These are phyloP conservation scores for Metarhizium humberi DNA, from an alignment of 2,329 filamentous ascomycete species.

Conservation along the genomic window DNA sequence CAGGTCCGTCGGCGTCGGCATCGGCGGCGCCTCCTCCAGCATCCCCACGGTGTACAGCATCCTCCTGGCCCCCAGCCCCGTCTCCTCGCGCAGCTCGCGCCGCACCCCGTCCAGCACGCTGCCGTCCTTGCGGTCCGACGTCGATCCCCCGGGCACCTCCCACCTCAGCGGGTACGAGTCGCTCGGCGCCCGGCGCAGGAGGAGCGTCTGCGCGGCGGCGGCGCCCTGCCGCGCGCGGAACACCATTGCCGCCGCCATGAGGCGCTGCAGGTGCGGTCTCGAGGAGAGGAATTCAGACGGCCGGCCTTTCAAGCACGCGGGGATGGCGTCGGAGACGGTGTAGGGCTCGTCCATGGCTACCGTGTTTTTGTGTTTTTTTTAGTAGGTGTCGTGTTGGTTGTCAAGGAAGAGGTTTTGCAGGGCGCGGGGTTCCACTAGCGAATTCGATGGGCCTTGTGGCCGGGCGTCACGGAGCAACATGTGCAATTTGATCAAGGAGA, in stretches of 20 bases:
- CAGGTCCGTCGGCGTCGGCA: background rate
- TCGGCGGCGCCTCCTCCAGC: background rate
- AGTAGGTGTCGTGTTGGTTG: too few species aligned
- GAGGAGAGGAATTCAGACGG: conserved; percentile 7
- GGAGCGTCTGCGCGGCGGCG: background rate
- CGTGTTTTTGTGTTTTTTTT: background rate
- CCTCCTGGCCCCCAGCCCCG: conserved; percentile 23
- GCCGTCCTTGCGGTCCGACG: conserved; percentile 30
- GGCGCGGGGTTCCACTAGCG: too few species aligned
- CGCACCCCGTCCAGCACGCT: conserved; percentile 30
- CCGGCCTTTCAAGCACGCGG: conserved; percentile 6
- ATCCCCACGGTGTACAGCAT: conserved; percentile 16
- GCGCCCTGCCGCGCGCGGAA: conserved; percentile 2
- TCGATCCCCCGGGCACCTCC: conserved; percentile 11
- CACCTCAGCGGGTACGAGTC: conserved; percentile 13
- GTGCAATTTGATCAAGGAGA: too few species aligned
- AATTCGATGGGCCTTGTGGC: too few species aligned
- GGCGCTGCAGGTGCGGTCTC: conserved; percentile 9
- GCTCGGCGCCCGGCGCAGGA: conserved; percentile 10
- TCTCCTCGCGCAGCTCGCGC: conserved; percentile 39
- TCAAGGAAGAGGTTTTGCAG: too few species aligned
- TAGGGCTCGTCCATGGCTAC: background rate
- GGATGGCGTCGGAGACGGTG: background rate
- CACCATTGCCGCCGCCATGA: conserved; percentile 13
- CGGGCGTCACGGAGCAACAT: too few species aligned